These are phyloP conservation scores for Phanerodontia chrysosporium DNA, from an alignment of 768 basidiomycete species.

Conservation along the genomic window DNA sequence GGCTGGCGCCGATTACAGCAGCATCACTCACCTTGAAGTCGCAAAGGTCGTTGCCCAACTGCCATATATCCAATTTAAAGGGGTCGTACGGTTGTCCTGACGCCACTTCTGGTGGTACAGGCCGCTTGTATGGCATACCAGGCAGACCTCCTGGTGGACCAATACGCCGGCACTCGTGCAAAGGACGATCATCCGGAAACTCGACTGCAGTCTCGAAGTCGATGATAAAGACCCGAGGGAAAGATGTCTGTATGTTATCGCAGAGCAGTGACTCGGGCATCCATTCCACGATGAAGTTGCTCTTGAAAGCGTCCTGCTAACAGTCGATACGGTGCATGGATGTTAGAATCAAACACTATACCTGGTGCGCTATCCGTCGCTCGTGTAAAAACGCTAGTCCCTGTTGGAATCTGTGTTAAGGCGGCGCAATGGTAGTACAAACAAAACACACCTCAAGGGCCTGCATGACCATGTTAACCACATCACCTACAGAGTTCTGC, in stretches of 20 bases:
- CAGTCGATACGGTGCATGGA: neutral
- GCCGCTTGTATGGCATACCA: slow-evolving; percentile 16
- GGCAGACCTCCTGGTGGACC: too few relatives aligned
- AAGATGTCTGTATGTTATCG: slow-evolving; percentile 10
- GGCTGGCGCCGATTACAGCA: too few relatives aligned
- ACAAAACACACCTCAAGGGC: slow-evolving; percentile 27
- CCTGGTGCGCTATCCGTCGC: slow-evolving; percentile 24
- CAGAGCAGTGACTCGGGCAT: slow-evolving; percentile 25
- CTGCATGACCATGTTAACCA: slow-evolving; percentile 29
- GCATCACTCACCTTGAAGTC: slow-evolving; percentile 15
- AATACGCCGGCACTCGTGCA: too few relatives aligned
- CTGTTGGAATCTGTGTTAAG: slow-evolving; percentile 4
- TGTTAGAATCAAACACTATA: too few relatives aligned
- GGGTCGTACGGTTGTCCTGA: slow-evolving; percentile 21
- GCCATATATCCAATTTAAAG: slow-evolving; percentile 30
- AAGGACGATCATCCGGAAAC: slow-evolving; percentile 20
- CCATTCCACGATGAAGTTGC: slow-evolving; percentile 31
- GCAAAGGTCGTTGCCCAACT: slow-evolving; percentile 18
- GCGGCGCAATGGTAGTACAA: too few relatives aligned
- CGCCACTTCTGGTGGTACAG: slow-evolving; percentile 21
- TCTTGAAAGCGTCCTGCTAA: slow-evolving; percentile 28
- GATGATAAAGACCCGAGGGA: slow-evolving; percentile 29
- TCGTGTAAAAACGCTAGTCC: slow-evolving; percentile 22
- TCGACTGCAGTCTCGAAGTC: slow-evolving; percentile 29
- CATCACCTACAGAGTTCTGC: slow-evolving; percentile 28